Base-by-base conservation (phyloP, 225 moss, liverwort and hornwort genomes). In the Pseudisothecium myosuroides region DNA sequence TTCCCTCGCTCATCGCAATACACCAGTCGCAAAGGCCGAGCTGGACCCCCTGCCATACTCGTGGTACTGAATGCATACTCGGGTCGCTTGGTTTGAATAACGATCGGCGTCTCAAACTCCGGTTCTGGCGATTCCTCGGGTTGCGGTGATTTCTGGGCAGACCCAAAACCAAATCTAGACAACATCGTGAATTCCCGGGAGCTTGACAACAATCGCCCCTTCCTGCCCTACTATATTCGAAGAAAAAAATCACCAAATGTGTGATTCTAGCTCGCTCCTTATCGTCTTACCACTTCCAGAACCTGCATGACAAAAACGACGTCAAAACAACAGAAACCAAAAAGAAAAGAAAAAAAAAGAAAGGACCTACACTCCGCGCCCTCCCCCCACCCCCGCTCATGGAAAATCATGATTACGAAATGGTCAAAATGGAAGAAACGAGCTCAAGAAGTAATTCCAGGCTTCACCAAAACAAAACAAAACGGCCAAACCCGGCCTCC, bases 1-100 rank as follows among this genome's bases (percentile, higher is more conserved):
- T 96, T 97, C 58, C 98, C 98, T 72, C 92, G 94, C 55, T 99
- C 98, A 88, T 99, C 98, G 78, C 94, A 88, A 58, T 99, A 99
- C 41, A 99, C 98, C 45, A 99, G 94, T 62, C 98, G 92, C 77
- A 99, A 68, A 50, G 98, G 95, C 71, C 96, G 95, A 86, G 96
- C 98, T 64, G 93, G 91, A 49, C 94, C 93, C n/a, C 93, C 92
- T 9, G 66, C 81, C 1, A 89, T 59, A 85, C 88, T 91, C 80
- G 85, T 83, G 76, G 62, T 60, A 65, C 65, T 84, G 41, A 87
- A 78, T 5, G 55, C 87, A 79, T 72, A 73, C 66, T 88, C 85
- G 45, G 88, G 92, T 89, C 91, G 72, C 75, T 84, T 90, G 85
- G 87, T 91, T 88, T 91, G 91, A 37, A 89, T 89, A 23, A 90